Percentiles rank a stretch among this genome's conserved stretches.
Evolutionary conservation across 1,284 basidiomycete species (phyloP).

Genomic region (Microbotryum silenes-acaulis): DNA sequence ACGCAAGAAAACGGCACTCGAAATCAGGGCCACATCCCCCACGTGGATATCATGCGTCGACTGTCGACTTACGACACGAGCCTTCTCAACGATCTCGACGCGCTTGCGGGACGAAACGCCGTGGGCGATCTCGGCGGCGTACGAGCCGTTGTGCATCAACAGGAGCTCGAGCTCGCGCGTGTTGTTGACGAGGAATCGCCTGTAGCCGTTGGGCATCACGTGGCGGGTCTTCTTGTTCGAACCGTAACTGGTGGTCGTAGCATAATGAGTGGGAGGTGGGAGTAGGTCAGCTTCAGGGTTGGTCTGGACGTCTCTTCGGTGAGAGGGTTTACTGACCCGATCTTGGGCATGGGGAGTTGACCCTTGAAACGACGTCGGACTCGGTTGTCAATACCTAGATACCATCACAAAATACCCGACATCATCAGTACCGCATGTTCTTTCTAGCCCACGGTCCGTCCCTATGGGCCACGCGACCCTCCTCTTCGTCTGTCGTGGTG

Average conservation of each 20-base stretch:
- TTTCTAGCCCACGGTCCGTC: slow-evolving; percentile 5
- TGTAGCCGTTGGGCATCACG: slow-evolving; percentile 85
- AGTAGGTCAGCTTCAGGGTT: neutral
- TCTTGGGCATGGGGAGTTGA: slow-evolving; percentile 73
- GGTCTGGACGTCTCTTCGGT: neutral
- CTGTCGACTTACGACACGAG: slow-evolving; percentile 62
- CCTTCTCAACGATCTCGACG: slow-evolving; percentile 83
- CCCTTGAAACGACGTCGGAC: slow-evolving; percentile 94
- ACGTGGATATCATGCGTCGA: neutral
- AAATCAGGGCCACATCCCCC: neutral
- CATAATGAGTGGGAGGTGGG: slow-evolving; percentile 1
- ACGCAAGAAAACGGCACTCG: slow-evolving; percentile 2
- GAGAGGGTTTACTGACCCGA: slow-evolving; percentile 20
- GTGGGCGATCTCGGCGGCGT: slow-evolving; percentile 95
- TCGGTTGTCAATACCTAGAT: slow-evolving; percentile 38
- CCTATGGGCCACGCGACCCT: too few relatives aligned
- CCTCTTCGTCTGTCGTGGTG: neutral
- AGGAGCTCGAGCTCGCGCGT: slow-evolving; percentile 84
- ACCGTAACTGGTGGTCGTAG: slow-evolving; percentile 41
- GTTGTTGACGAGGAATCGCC: slow-evolving; percentile 75
- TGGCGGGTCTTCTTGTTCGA: slow-evolving; percentile 70
- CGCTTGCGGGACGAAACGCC: slow-evolving; percentile 96
- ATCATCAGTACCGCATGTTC: slow-evolving; percentile 4
- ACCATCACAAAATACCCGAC: neutral
- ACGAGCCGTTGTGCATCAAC: slow-evolving; percentile 96